Base-by-base conservation (phyloP, 208 protist genomes). In the Trypanosoma brucei region DNA sequence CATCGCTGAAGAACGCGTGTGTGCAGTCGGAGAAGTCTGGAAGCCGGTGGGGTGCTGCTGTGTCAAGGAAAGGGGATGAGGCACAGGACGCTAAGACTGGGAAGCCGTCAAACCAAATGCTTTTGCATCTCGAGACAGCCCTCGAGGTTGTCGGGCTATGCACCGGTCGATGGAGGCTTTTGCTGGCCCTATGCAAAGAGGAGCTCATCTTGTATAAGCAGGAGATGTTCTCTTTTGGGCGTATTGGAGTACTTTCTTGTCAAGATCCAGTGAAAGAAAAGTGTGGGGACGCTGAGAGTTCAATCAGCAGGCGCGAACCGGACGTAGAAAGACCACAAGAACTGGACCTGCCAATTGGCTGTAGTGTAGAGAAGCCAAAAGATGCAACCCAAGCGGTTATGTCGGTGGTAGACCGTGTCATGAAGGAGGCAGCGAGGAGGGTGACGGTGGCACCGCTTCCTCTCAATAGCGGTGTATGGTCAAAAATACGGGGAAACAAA, bases 171-270 rank as follows among this genome's bases (percentile, higher is more conserved):
- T 70, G 67, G 22, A 73, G 84, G 0, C 63, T 92, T 39, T 61
- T 60, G 3, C 65, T 95, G 30, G 67, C 78, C 7, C 72, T 95
- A 3, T 88, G 86, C 50, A 93, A 92, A 63, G 85, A 92, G 55
- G 86, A 95, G 45, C 39, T 95, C 9, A 81, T 78, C 3, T 60
- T 92, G 3, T 95, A 84, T 70, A 89, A 88, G 60, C 69, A 56
- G 2, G 79, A 92, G 40, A 74, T 87, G 48, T 77, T 73, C 53
- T n/a, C 72, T 35, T 91, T 84, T 62, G 71, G 61, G 9, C 67
- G 75, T 13, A 68, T 67, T 34, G 81, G 82, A 33, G 64, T 91
- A 0, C 63, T 88, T 2, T 67, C 66, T 8, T 91, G 78, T 55
- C 71, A 65, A 2, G 69, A 84, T 50, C 60, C 55, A 13, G 46